Percentiles rank a stretch among this genome's conserved stretches.
Evolutionary conservation across 345 rosid species (phyloP).

Genomic region (Corymbia maculata): DNA sequence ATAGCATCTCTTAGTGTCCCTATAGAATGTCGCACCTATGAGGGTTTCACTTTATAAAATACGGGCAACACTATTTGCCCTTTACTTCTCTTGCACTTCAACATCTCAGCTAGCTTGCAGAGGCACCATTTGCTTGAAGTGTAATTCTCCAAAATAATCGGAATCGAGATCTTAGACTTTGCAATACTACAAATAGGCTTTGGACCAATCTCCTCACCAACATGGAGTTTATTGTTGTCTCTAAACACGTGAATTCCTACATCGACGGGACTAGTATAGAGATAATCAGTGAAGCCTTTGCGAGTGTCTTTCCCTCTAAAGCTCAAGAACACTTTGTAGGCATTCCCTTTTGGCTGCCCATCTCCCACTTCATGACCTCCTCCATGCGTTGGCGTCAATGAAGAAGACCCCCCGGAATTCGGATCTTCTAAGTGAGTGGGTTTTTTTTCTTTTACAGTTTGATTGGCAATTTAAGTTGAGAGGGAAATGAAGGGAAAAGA

Average conservation of each 20-base stretch:
- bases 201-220: background rate
- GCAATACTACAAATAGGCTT: background rate
- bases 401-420: rapidly evolving
- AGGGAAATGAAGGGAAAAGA: background rate
- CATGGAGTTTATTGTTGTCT: background rate
- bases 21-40: background rate
- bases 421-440: background rate
- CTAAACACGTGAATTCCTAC: background rate
- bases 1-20: background rate
- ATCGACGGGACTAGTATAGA: rapidly evolving
- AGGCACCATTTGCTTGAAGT: background rate
- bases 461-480: background rate
- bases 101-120: background rate
- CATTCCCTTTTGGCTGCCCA: rapidly evolving
- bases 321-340: background rate
- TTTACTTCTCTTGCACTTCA: background rate
- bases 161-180: rapidly evolving
- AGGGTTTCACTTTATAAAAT: background rate
- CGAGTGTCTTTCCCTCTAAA: background rate
- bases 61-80: background rate
- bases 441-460: background rate
- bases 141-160: rapidly evolving
- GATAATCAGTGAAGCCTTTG: background rate
- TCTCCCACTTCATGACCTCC: background rate
- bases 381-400: rapidly evolving